Percentiles rank a stretch among this genome's conserved stretches.
These are phyloP conservation scores for Murraya koenigii DNA, from an alignment of 345 rosid species.

Conservation along the genomic window DNA sequence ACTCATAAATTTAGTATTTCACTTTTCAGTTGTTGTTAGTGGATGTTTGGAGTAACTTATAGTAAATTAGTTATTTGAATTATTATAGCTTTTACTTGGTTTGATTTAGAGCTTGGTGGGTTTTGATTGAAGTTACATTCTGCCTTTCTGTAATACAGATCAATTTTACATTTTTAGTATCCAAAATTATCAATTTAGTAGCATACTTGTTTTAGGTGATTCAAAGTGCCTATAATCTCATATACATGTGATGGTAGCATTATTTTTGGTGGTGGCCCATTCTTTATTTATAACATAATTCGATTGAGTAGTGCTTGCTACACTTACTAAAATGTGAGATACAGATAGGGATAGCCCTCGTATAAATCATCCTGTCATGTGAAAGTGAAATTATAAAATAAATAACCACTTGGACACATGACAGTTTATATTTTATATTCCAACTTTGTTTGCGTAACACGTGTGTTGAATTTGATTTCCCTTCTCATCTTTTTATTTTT, in stretches of 20 bases:
- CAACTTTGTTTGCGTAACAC: not conserved
- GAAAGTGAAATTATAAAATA: no score
- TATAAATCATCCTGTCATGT: no score
- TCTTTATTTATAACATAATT: not conserved
- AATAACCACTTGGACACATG: no score
- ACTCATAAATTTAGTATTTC: not conserved
- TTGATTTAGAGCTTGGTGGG: not conserved
- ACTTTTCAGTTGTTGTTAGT: not conserved
- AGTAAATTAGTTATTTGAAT: not conserved
- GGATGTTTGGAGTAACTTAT: not conserved
- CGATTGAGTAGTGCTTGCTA: not conserved
- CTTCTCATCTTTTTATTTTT: not conserved
- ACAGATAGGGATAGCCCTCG: no score
- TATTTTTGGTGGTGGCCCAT: not conserved
- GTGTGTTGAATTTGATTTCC: not conserved
- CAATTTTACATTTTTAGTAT: not conserved
- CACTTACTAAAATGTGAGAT: not conserved
- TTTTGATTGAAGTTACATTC: not conserved
- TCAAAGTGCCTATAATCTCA: not conserved
- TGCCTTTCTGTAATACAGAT: not conserved
- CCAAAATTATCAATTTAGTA: not conserved
- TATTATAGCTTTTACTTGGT: not conserved
- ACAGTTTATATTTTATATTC: not conserved
- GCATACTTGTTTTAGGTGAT: not conserved
- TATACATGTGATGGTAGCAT: not conserved